Base-by-base conservation (phyloP, 306 rosid species). In the Cucumis hystrix region DNA sequence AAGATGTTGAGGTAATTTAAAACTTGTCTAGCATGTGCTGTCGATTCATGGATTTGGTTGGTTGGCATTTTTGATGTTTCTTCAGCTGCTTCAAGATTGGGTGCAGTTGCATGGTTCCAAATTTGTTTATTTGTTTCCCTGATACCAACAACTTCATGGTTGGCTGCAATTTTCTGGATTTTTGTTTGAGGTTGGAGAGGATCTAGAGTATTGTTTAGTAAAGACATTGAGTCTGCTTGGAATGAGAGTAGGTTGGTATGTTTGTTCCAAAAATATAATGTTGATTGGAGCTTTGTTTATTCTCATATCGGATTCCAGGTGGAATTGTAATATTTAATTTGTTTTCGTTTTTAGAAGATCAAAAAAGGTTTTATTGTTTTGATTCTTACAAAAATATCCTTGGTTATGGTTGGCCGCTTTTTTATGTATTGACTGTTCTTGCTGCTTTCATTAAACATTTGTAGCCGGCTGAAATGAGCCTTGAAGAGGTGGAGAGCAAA, bases 381-480 rank as follows among this genome's bases (percentile, higher is more conserved):
- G 30, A 18, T 73, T 73, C 63, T 30, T 52, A 30, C 28, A 73
- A 33, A 73, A 5, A 51, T 54, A 28, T 52, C 7, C 10, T 52
- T 52, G 45, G 18, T 52, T 17, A 51, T 72, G 8, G 10, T 37
- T 57, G 56, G 16, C 68, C 10, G 20, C 68, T 39, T 13, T 54
- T 59, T 57, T 76, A 14, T 59, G 54, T 40, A 76, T 76, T 0
- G 70, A 40, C 21, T 39, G 13, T 21, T 25, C 41, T 58, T 70
- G 25, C 61, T 54, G 74, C 65, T 79, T 25, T 57, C 30, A 79
- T 39, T 47, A 18, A 79, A 74, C 49, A 66, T 61, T 52, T 83
- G 64, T 89, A 96, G 99, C 99, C 98, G 12, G 56, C 90, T 77
- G 99, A 96, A 78, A 96, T 96, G 99, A 74, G 96, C 76, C 97